Conservation (phyloP, 192 early-diverging fungal genomes). For the Coemansia sp. region DNA sequence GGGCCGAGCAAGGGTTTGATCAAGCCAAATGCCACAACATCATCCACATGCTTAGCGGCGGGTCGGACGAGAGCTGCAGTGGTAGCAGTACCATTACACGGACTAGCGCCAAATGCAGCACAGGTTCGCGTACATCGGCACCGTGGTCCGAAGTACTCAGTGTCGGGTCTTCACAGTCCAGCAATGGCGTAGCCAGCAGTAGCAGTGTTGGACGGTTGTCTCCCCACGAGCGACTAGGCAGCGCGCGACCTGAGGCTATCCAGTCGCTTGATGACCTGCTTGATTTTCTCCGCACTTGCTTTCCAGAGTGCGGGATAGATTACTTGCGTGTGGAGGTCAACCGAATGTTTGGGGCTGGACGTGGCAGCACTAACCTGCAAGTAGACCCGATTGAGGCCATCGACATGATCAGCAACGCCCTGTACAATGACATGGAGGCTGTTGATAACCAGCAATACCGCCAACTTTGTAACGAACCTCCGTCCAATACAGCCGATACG, state of each 20-base stretch:
- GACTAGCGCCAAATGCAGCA: slow-evolving; percentile 8
- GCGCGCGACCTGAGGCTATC: slow-evolving; percentile 29
- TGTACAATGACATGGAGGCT: slow-evolving; percentile 45
- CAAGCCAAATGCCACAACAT: slow-evolving; percentile 39
- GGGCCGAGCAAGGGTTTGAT: slow-evolving; percentile 42
- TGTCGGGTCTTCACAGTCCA: slow-evolving; percentile 13
- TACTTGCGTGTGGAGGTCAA: slow-evolving; percentile 34
- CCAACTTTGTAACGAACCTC: slow-evolving; percentile 1
- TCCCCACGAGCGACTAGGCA: not conserved
- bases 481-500: not conserved
- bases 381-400: slow-evolving; percentile 53
- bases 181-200: not conserved
- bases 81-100: not conserved
- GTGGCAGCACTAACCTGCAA: slow-evolving; percentile 7
- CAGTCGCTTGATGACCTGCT: slow-evolving; percentile 27
- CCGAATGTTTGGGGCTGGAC: slow-evolving; percentile 23
- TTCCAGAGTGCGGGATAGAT: slow-evolving; percentile 48
- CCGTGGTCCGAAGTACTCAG: slow-evolving; percentile 20
- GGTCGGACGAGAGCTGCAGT: slow-evolving; percentile 4
- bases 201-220: not conserved
- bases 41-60: slow-evolving; percentile 45
- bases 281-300: slow-evolving; percentile 41
- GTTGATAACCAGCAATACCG: slow-evolving; percentile 37
- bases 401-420: slow-evolving; percentile 44
- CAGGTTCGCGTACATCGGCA: not conserved